Percentiles rank a stretch among this genome's conserved stretches.
Conservation (phyloP, 78 protist species). For the Dictyostelium discoideum region DNA sequence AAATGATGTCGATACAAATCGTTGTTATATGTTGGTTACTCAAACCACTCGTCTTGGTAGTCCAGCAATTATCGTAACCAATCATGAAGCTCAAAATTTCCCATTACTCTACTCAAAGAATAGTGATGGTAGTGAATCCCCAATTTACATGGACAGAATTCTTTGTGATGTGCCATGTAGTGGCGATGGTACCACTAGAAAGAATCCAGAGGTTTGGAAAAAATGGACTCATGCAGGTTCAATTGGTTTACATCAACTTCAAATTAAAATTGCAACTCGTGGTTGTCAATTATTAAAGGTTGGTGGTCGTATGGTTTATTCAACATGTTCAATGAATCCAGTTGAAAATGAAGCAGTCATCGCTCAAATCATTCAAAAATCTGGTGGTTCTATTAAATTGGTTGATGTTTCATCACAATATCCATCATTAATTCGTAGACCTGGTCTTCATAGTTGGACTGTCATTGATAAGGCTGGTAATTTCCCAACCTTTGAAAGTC, state of each 20-base stretch:
- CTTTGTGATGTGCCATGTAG: slow-evolving; percentile 98
- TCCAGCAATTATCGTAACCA: slow-evolving; percentile 88
- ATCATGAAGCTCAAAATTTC: slow-evolving; percentile 91
- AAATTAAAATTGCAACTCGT: slow-evolving; percentile 90
- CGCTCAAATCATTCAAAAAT: slow-evolving; percentile 81
- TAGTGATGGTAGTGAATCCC: not conserved
- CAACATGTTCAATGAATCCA: slow-evolving; percentile 99
- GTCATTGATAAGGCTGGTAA: slow-evolving; percentile 63
- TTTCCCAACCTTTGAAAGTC: not conserved
- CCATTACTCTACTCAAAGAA: slow-evolving; percentile 29
- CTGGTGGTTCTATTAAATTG: slow-evolving; percentile 79
- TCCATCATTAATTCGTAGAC: slow-evolving; percentile 74
- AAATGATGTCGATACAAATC: slow-evolving; percentile 95
- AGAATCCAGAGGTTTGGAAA: slow-evolving; percentile 92
- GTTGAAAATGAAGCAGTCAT: slow-evolving; percentile 99
- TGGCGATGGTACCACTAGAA: slow-evolving; percentile 98
- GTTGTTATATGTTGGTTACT: slow-evolving; percentile 95
- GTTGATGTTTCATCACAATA: slow-evolving; percentile 85
- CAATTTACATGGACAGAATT: slow-evolving; percentile 91
- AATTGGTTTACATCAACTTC: slow-evolving; percentile 86
- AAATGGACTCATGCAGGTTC: slow-evolving; percentile 86
- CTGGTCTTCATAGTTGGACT: slow-evolving; percentile 91
- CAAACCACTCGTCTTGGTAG: slow-evolving; percentile 86
- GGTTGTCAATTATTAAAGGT: slow-evolving; percentile 86
- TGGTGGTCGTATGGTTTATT: slow-evolving; percentile 97